Evolutionary conservation across 441 rosid genomes (phyloP), one percentile per base, ranked within the genome.

Genomic region (Arabidopsis hybrid): DNA sequence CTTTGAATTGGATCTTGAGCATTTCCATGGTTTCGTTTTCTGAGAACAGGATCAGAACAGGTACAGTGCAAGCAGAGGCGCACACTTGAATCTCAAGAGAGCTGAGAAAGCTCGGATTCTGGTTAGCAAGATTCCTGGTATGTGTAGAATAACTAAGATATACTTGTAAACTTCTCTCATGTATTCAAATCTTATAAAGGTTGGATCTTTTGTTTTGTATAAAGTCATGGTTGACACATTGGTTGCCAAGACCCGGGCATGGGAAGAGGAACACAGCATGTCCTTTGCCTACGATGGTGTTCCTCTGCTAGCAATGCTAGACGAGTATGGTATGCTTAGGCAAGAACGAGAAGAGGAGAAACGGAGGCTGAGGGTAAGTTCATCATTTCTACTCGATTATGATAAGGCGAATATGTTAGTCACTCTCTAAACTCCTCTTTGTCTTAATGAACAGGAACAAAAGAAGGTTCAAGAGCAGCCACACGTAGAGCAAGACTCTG

Each of bases 261-360:
- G 99, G 98, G 96, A 95, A 80, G 98, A 91, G 72, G 95, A 91
- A 16, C 86, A 82, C 10, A 88, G 85, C 60, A 51, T 82, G 51
- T 84, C 90, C 8, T 92, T 88, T 67, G 72, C 87, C 17, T 92
- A 92, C 66, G 99, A 95, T 71, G 96, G 99, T 0, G 95, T 92
- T 79, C 96, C 97, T 40, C 90, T 92, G 47, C 87, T 92, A 67
- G 96, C 97, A 67, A 92, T 92, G 99, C 85, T 92, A 14, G 95
- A 95, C 50, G 97, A 95, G 82, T 95, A 95, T 64, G 95, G 93
- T 69, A 85, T 95, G 97, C 91, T 92, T 73, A 86, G 96, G 80
- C 96, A 91, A 65, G 98, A 95, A 84, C 82, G 96, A 76, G 98
- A 92, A 85, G 99, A 95, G 73, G 97, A 95, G 85, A 92, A 91